Evolutionary conservation across 805 yeast species (phyloP).

Genomic region (Phaffomyces opuntiae): DNA sequence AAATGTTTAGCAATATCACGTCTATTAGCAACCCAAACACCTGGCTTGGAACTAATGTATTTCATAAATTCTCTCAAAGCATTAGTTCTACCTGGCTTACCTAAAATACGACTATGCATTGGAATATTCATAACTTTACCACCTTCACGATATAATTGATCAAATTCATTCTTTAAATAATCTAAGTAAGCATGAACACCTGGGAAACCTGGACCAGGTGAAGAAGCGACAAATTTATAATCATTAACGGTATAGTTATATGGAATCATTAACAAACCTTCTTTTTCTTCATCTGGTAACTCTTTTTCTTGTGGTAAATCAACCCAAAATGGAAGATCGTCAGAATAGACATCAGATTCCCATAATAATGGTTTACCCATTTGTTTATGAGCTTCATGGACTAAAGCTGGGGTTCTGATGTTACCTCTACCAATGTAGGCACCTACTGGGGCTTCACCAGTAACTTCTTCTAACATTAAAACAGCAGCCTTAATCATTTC

Average conservation of each 20-base stretch:
- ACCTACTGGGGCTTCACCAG: conserved; percentile 31
- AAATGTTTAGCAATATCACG: conserved; percentile 4
- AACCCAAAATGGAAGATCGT: conserved; percentile 31
- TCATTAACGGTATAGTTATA: conserved; percentile 1
- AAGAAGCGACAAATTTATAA: conserved; percentile 2
- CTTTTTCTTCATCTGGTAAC: background rate
- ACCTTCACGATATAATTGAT: conserved; percentile 4
- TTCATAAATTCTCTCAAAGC: conserved; percentile 3
- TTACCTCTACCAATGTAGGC: conserved; percentile 31
- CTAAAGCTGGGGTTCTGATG: conserved; percentile 26
- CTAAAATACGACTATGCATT: conserved; percentile 3
- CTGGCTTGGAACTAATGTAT: conserved; percentile 1
- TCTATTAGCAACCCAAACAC: conserved; percentile 4
- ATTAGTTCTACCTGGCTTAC: conserved; percentile 3
- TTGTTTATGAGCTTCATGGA: conserved; percentile 29
- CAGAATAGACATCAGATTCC: conserved; percentile 30
- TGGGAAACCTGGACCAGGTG: conserved; percentile 2
- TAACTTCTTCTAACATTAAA: conserved; percentile 23
- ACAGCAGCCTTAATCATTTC: conserved; percentile 26
- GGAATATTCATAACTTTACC: conserved; percentile 4
- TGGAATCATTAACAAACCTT: conserved; percentile 1
- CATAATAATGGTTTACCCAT: conserved; percentile 26
- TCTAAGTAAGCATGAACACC: conserved; percentile 4
- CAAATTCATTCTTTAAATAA: conserved; percentile 1
- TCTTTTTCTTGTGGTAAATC: conserved; percentile 6